Evolutionary conservation across 2,329 filamentous ascomycete species (phyloP).

Genomic region (Aurifilum marmelostoma): DNA sequence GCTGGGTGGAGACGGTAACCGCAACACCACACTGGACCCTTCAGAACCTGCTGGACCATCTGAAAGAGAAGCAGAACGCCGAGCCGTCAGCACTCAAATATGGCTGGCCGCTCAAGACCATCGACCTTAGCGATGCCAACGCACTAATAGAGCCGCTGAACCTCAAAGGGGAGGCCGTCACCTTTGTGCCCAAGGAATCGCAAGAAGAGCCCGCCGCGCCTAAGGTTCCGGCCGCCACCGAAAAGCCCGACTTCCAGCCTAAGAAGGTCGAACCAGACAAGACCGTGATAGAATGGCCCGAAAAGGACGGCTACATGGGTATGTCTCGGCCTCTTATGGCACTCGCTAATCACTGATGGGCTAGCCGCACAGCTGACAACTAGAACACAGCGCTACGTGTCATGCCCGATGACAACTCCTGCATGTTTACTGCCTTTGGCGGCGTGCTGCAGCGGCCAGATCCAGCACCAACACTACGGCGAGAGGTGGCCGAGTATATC

Average conservation of each 20-base stretch:
- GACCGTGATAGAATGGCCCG: constrained; percentile 53
- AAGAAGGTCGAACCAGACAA: constrained; percentile 45
- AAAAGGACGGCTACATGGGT: constrained; percentile 56
- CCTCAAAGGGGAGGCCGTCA: constrained; percentile 55
- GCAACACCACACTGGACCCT: constrained; percentile 71
- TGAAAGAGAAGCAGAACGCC: constrained; percentile 67
- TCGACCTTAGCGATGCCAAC: constrained; percentile 61
- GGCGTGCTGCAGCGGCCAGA: constrained; percentile 69
- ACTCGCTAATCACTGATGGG: not conserved
- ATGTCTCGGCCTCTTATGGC: constrained; percentile 30
- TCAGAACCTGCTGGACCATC: constrained; percentile 60
- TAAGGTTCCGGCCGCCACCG: constrained; percentile 26
- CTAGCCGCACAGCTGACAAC: constrained; percentile 42
- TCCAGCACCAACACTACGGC: constrained; percentile 63
- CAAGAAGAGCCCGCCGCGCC: constrained; percentile 24
- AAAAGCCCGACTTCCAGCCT: constrained; percentile 35
- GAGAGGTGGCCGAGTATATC: constrained; percentile 78
- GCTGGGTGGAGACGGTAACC: constrained; percentile 70
- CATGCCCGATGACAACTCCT: constrained; percentile 96
- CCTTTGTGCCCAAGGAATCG: constrained; percentile 49
- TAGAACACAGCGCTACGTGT: constrained; percentile 72
- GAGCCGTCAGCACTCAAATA: constrained; percentile 76
- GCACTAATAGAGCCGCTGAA: constrained; percentile 52
- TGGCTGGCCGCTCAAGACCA: constrained; percentile 76
- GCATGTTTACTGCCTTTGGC: constrained; percentile 88